Conservation (phyloP, 202 grass and related monocot species). For the Bolboschoenoplectus hybrid region DNA sequence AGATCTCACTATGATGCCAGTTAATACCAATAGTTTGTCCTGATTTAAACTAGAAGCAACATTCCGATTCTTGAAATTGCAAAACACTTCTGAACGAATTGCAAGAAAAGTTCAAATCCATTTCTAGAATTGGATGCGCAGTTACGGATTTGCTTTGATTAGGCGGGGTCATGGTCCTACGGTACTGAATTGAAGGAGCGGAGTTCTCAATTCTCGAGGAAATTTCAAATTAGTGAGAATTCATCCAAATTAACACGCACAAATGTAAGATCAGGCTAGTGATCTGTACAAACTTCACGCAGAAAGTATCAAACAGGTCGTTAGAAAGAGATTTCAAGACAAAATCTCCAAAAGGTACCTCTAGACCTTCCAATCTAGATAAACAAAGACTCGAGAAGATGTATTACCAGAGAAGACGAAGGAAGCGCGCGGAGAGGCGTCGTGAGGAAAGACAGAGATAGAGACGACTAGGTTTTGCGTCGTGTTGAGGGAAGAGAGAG, state of each 20-base stretch:
- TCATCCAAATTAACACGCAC: neutral
- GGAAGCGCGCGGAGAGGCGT: neutral
- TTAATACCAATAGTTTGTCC: neutral
- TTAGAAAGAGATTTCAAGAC: neutral
- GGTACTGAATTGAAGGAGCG: neutral
- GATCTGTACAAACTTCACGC: too few relatives aligned
- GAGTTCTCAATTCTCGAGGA: neutral
- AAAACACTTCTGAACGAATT: neutral
- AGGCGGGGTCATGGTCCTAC: too few relatives aligned
- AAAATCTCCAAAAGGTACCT: neutral
- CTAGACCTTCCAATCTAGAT: neutral
- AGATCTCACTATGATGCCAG: conserved; percentile 9
- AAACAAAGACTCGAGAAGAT: neutral
- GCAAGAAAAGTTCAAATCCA: neutral
- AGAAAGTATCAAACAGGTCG: neutral
- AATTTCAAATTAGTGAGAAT: neutral
- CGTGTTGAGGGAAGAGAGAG: neutral
- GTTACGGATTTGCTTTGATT: neutral
- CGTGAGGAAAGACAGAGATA: neutral
- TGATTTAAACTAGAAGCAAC: neutral
- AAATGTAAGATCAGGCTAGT: conserved; percentile 7
- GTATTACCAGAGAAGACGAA: conserved; percentile 13
- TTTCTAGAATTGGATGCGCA: neutral
- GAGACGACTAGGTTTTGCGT: neutral
- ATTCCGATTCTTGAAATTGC: neutral